Evolutionary conservation across 768 basidiomycete species (phyloP).

Genomic region (Tylopilus subfusipes): DNA sequence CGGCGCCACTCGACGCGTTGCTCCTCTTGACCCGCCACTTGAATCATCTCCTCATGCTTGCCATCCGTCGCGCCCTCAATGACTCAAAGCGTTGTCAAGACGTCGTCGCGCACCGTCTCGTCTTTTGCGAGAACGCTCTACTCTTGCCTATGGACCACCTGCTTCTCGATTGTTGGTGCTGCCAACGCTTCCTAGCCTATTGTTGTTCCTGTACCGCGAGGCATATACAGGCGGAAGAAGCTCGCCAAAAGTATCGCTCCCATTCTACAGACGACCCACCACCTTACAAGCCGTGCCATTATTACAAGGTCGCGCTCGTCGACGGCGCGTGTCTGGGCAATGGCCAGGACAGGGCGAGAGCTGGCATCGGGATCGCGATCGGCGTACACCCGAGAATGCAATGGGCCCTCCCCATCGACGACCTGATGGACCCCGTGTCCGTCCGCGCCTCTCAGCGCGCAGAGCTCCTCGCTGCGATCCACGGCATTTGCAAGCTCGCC

Average conservation of each 20-base stretch:
- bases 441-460: conserved; percentile 33
- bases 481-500: conserved; percentile 20
- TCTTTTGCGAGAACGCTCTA: conserved; percentile 8
- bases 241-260: not conserved
- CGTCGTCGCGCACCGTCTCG: conserved; percentile 14
- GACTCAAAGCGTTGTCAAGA: conserved; percentile 3
- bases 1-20: not conserved
- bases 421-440: conserved; percentile 17
- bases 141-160: conserved; percentile 7
- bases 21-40: not conserved
- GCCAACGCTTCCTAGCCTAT: conserved; percentile 13
- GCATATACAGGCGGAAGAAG: not conserved
- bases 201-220: conserved; percentile 10
- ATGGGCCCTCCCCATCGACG: conserved; percentile 25
- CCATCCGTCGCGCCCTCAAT: too few relatives aligned
- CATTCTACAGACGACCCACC: not conserved
- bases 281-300: conserved; percentile 17
- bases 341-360: conserved; percentile 21
- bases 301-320: conserved; percentile 31
- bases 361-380: conserved; percentile 31
- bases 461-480: conserved; percentile 32
- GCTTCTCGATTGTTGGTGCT: conserved; percentile 6
- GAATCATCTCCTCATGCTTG: too few relatives aligned
- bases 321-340: conserved; percentile 36
- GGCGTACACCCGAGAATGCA: conserved; percentile 17